These are phyloP conservation scores for Pythium utonaiense DNA, from an alignment of 352 stramenopile species.

Conservation along the genomic window DNA sequence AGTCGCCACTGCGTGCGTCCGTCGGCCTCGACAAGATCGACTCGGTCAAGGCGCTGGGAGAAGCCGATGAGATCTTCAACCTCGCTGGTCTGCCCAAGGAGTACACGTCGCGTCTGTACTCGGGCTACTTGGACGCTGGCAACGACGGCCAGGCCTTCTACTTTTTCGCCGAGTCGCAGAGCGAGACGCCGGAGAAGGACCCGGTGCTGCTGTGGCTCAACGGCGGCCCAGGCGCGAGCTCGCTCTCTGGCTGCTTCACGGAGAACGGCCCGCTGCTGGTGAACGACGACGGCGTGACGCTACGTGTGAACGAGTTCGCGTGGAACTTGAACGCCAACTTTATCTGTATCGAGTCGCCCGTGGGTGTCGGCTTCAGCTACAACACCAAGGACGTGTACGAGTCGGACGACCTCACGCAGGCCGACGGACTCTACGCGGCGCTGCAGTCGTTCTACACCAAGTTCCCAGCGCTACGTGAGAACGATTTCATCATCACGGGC, in stretches of 20 bases:
- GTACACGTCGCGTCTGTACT: slow-evolving; percentile 56
- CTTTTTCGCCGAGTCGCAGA: slow-evolving; percentile 67
- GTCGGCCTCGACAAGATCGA: background rate
- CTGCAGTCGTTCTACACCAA: slow-evolving; percentile 85
- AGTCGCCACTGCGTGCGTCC: background rate
- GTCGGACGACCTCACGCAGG: slow-evolving; percentile 68
- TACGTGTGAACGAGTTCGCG: slow-evolving; percentile 46
- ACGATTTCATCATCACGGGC: slow-evolving; percentile 81
- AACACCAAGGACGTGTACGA: slow-evolving; percentile 59
- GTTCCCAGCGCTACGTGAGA: slow-evolving; percentile 77
- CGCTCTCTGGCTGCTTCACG: slow-evolving; percentile 54
- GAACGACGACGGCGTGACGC: slow-evolving; percentile 38
- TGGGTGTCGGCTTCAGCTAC: slow-evolving; percentile 68
- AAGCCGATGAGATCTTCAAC: slow-evolving; percentile 41
- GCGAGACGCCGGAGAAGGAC: slow-evolving; percentile 28
- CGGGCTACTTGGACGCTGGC: slow-evolving; percentile 45
- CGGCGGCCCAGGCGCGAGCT: slow-evolving; percentile 56
- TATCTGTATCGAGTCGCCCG: slow-evolving; percentile 58
- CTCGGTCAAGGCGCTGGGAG: slow-evolving; percentile 13
- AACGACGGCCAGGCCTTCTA: slow-evolving; percentile 69
- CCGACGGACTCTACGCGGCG: slow-evolving; percentile 68
- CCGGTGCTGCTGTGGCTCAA: slow-evolving; percentile 71
- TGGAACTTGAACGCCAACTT: slow-evolving; percentile 61
- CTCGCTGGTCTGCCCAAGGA: slow-evolving; percentile 38
- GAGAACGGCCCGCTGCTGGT: slow-evolving; percentile 75